Conservation (phyloP, 768 basidiomycete species). For the Leccinellum luteum region DNA sequence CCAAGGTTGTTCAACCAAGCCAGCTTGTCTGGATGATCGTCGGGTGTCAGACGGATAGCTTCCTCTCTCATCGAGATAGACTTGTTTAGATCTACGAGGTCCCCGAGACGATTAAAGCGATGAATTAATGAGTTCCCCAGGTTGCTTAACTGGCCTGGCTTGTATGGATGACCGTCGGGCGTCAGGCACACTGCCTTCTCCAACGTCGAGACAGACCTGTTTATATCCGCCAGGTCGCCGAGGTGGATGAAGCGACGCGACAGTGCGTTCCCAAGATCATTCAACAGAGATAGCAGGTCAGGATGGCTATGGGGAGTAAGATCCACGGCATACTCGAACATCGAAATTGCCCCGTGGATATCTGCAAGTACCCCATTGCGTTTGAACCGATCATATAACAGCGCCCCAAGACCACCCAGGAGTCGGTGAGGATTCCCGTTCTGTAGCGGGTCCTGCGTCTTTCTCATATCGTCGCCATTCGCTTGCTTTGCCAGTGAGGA, state of each 20-base stretch:
- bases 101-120: not conserved
- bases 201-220: not conserved
- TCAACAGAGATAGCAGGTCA: not conserved
- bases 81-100: not conserved
- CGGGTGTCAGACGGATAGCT: not conserved
- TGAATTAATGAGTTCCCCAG: too few species aligned
- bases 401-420: not conserved
- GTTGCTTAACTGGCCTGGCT: not conserved
- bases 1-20: not conserved
- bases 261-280: not conserved
- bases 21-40: not conserved
- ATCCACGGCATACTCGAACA: not conserved
- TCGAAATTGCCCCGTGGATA: not conserved
- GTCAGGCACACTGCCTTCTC: not conserved
- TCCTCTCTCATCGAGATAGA: not conserved
- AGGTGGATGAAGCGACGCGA: not conserved
- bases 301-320: not conserved
- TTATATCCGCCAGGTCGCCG: not conserved
- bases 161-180: not conserved
- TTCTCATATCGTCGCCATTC: not conserved
- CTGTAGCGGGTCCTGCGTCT: not conserved
- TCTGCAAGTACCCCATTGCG: not conserved
- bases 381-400: not conserved
- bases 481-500: not conserved
- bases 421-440: not conserved